Evolutionary conservation across 2,329 filamentous ascomycete genomes (phyloP).

Genomic region (Sarocladium strictum): DNA sequence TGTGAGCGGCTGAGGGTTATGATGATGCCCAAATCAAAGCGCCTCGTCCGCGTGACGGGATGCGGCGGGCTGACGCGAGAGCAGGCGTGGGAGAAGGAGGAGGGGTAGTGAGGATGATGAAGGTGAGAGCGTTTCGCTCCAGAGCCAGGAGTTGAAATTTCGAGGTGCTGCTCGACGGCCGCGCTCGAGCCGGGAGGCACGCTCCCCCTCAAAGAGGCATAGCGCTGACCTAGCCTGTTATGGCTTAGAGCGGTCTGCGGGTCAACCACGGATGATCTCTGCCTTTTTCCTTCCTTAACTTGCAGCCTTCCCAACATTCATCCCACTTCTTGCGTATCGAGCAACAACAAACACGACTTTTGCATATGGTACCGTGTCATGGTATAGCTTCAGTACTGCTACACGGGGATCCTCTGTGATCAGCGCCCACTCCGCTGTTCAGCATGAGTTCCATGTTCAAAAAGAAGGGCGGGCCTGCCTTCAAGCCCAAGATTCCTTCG

Average conservation of each 20-base stretch:
- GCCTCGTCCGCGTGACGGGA: constrained; percentile 2
- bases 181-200: constrained; percentile 19
- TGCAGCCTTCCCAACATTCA: constrained; percentile 19
- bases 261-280: constrained; percentile 21
- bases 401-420: constrained; percentile 4
- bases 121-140: constrained; percentile 23
- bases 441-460: constrained; percentile 64
- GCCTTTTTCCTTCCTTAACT: constrained; percentile 16
- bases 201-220: constrained; percentile 28
- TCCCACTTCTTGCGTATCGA: not conserved
- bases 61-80: constrained; percentile 16
- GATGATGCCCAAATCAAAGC: constrained; percentile 12
- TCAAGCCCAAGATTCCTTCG: constrained; percentile 63
- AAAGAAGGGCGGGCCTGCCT: constrained; percentile 55
- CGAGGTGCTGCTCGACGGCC: constrained; percentile 23
- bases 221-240: constrained; percentile 27
- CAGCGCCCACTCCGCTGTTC: constrained; percentile 12
- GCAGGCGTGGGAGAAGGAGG: constrained; percentile 22
- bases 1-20: not conserved
- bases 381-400: not conserved
- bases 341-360: not conserved
- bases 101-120: not conserved
- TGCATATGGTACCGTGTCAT: not conserved
- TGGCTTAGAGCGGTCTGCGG: constrained; percentile 18
- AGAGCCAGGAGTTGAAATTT: constrained; percentile 38